A percentile compares a stretch with the other conserved stretches of the same genome.
phyloP scores from a whole-genome alignment of 140 eudicot species.

The Flaveria floridana region DNA sequence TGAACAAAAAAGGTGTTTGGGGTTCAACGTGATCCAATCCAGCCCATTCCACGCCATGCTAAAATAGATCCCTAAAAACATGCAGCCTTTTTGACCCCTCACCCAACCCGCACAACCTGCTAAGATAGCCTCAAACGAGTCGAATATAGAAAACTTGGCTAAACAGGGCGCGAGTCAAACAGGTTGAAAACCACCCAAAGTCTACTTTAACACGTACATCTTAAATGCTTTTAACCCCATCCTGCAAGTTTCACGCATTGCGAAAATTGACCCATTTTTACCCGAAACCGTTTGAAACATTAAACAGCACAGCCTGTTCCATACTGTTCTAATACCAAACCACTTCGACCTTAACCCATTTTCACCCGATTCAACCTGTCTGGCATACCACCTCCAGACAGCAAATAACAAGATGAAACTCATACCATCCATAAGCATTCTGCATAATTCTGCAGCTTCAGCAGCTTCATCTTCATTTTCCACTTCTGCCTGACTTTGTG shows the following conservation, averaged over 20 bases:
- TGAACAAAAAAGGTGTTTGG: too few species aligned
- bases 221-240: background rate
- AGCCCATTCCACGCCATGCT: too few species aligned
- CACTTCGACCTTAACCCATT: background rate
- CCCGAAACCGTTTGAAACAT: background rate
- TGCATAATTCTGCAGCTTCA: conserved; percentile 94
- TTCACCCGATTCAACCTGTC: background rate
- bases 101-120: too few species aligned
- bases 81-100: too few species aligned
- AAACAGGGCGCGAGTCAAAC: too few species aligned
- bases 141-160: too few species aligned
- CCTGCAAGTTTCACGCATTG: background rate
- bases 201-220: background rate
- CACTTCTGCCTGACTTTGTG: conserved; percentile 81
- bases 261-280: background rate
- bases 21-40: too few species aligned
- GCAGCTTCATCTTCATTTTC: conserved; percentile 97
- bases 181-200: too few species aligned
- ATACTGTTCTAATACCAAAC: background rate
- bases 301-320: background rate
- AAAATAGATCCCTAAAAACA: too few species aligned
- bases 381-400: background rate
- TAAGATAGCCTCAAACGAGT: too few species aligned
- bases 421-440: conserved; percentile 96
- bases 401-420: conserved; percentile 15